A percentile compares a stretch with the other conserved stretches of the same genome.
Evolutionary conservation across 805 yeast genomes (phyloP).

Genomic region (Peterozyma xylosa): DNA sequence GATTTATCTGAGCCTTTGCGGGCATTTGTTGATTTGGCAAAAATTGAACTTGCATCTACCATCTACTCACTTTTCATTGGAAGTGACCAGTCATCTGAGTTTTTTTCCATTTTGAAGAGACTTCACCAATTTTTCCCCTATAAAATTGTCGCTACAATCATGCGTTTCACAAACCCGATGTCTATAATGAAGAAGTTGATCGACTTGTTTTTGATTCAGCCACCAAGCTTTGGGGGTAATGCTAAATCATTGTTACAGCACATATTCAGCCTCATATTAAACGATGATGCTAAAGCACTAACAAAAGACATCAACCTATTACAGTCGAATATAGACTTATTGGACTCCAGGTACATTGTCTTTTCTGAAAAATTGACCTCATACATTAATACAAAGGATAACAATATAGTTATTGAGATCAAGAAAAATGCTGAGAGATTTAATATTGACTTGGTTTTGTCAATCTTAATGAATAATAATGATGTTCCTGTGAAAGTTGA

Average conservation of each 20-base stretch:
- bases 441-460: constrained; percentile 16
- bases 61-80: constrained; percentile 75
- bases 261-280: constrained; percentile 62
- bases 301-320: constrained; percentile 44
- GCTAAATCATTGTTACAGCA: constrained; percentile 63
- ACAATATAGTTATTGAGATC: constrained; percentile 17
- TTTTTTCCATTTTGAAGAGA: constrained; percentile 60
- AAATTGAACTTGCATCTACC: constrained; percentile 79
- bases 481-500: constrained; percentile 7
- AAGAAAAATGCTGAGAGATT: constrained; percentile 21
- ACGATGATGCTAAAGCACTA: constrained; percentile 67
- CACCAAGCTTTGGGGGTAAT: constrained; percentile 35
- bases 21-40: constrained; percentile 73
- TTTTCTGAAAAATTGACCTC: constrained; percentile 19
- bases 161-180: constrained; percentile 83
- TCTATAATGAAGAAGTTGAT: constrained; percentile 71
- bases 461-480: constrained; percentile 18
- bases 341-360: constrained; percentile 9
- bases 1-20: constrained; percentile 61
- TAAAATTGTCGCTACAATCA: constrained; percentile 61
- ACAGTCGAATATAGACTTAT: constrained; percentile 26
- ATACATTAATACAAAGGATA: constrained; percentile 17
- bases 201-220: constrained; percentile 77
- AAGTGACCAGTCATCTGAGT: constrained; percentile 72
- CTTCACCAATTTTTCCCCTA: constrained; percentile 81